Base-by-base conservation (phyloP, 352 stramenopile species). In the Plasmopara muralis region DNA sequence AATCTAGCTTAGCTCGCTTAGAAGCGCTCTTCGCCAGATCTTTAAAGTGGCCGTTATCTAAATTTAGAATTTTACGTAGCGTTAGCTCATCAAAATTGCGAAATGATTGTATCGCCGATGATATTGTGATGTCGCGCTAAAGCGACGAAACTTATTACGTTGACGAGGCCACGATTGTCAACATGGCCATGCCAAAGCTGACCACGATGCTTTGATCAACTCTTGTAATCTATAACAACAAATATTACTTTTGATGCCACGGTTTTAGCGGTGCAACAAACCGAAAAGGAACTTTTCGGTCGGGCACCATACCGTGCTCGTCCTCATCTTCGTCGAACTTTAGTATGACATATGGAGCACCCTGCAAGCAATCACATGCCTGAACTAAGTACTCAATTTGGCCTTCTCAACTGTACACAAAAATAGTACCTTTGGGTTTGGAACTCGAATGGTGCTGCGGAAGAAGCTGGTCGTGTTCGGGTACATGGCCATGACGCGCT, bases 391-490 rank as follows among this genome's bases (percentile, higher is more conserved):
- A n/a, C 44, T 43, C n/a, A 2, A 39, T 0, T 39, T 28, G 18
- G 43, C 14, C 14, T 34, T 35, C 39, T 35, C 20, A 4, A 25
- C 20, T 41, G n/a, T 38, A 2, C 25, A 56, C 6, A 25, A 34
- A 30, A 16, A 43, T 15, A 44, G 54, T 55, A 89, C 77, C 61
- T 63, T 78, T 33, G 90, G 95, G 37, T 96, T 93, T 13, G 95
- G 95, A 28, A 93, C 69, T 29, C 81, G 85, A 29, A 99, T 84
- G 10, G 93, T 89, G 29, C 86, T 91, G 18, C 89, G 77, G 62
- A 98, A 99, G 66, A 99, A 99, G 47, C 78, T 96, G 13, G 95
- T 98, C 12, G 95, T 99, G 73, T 98, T 96, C 6, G 96, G 96
- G 67, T 98, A 99, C 65, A 99, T 97, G 41, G 96, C 96, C 87